Evolutionary conservation across 305 asterid species (phyloP).

Genomic region (Plantago lanceolata): DNA sequence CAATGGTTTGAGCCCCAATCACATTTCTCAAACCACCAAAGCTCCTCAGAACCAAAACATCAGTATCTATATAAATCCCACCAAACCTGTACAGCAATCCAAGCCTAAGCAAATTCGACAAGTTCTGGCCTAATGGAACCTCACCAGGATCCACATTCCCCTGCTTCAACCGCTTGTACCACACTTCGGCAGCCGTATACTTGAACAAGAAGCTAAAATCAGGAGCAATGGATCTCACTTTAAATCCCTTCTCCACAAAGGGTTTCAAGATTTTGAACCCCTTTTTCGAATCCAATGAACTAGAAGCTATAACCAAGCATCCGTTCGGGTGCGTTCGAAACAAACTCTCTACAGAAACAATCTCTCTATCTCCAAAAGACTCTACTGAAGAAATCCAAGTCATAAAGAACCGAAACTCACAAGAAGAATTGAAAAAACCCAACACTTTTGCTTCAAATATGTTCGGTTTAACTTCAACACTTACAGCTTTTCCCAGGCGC

Average conservation of each 20-base stretch:
- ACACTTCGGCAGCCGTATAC: conserved; percentile 54
- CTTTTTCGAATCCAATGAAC: conserved; percentile 56
- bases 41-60: conserved; percentile 57
- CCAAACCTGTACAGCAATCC: conserved; percentile 76
- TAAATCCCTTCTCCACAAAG: conserved; percentile 49
- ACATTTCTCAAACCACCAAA: conserved; percentile 45
- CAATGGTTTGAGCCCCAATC: conserved; percentile 73
- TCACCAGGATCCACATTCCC: conserved; percentile 70
- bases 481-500: conserved; percentile 30
- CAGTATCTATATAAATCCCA: conserved; percentile 81
- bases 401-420: conserved; percentile 71
- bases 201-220: conserved; percentile 64
- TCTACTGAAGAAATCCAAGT: conserved; percentile 72
- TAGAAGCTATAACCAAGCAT: conserved; percentile 61
- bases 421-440: conserved; percentile 46
- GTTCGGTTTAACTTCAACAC: conserved; percentile 24
- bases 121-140: conserved; percentile 75
- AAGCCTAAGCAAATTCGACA: conserved; percentile 79
- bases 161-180: conserved; percentile 50
- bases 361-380: conserved; percentile 61
- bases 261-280: conserved; percentile 55
- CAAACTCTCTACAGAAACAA: conserved; percentile 44
- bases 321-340: conserved; percentile 66
- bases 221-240: conserved; percentile 63
- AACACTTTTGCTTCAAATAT: conserved; percentile 47